Evolutionary conservation across 2,329 filamentous ascomycete species (phyloP).

Genomic region (Sarocladium oryzae): DNA sequence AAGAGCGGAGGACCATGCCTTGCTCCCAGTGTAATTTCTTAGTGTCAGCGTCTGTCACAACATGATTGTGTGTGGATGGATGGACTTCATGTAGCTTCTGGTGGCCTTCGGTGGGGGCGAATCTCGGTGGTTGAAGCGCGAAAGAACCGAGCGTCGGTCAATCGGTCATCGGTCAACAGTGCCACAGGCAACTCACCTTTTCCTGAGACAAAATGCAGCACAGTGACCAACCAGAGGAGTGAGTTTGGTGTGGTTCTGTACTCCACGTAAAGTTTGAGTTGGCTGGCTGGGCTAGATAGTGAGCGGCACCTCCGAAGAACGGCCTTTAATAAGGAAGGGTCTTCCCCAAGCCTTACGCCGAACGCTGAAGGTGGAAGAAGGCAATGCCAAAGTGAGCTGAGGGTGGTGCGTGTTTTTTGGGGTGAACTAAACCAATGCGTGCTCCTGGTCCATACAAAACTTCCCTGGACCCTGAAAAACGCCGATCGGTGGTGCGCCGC

Average conservation of each 20-base stretch:
- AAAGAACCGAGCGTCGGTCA: background rate
- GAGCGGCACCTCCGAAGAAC: background rate
- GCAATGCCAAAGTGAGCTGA: background rate
- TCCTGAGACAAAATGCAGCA: too few relatives aligned
- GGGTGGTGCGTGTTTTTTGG: background rate
- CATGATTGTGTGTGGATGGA: conserved; percentile 1
- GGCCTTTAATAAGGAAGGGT: background rate
- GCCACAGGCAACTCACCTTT: too few relatives aligned
- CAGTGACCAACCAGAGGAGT: too few relatives aligned
- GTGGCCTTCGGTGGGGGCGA: background rate
- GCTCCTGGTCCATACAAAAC: too few relatives aligned
- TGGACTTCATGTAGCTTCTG: conserved; percentile 1
- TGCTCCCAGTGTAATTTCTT: background rate
- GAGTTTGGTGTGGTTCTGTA: too few relatives aligned
- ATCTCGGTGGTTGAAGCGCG: background rate
- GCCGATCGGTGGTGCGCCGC: conserved; percentile 8
- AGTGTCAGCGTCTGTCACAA: background rate
- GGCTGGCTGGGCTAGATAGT: background rate
- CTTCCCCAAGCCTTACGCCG: too few relatives aligned
- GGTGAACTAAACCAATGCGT: too few relatives aligned
- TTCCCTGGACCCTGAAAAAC: conserved; percentile 2
- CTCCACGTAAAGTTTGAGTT: background rate
- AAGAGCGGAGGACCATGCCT: background rate
- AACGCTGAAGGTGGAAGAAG: too few relatives aligned
- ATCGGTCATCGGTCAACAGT: too few relatives aligned